Percentiles rank a stretch among this genome's conserved stretches.
phyloP scores from a whole-genome alignment of 495 filamentous ascomycete species.

The Neurospora tetrasperma region DNA sequence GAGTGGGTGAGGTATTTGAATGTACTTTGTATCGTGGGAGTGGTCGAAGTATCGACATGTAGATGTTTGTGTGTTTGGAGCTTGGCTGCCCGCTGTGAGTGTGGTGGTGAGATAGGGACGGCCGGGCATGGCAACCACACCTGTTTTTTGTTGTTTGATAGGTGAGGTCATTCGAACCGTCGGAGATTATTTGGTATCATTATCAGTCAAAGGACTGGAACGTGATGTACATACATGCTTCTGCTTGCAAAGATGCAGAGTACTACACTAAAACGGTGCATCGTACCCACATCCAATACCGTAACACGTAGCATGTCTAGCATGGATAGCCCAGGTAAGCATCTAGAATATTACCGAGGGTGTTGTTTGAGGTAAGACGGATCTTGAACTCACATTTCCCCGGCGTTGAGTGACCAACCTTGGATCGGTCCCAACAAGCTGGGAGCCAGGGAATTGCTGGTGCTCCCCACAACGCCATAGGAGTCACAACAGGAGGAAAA shows the following conservation, averaged over 20 bases:
- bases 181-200: neutral
- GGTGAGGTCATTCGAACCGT: neutral
- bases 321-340: neutral
- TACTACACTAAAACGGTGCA: neutral
- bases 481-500: neutral
- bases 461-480: neutral
- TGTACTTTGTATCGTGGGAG: neutral
- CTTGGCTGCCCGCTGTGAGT: neutral
- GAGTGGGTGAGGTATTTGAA: neutral
- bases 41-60: neutral
- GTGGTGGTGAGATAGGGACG: neutral
- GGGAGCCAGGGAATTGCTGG: neutral
- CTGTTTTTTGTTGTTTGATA: neutral
- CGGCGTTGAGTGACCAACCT: neutral
- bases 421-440: neutral
- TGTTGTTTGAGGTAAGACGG: neutral
- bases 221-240: neutral
- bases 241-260: neutral
- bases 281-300: neutral
- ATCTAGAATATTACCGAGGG: neutral
- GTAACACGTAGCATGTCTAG: neutral
- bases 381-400: neutral
- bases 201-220: neutral
- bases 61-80: neutral
- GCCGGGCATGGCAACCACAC: neutral